Base-by-base conservation (phyloP, 169 alveolate species). In the Cardiosporidium cionae region DNA sequence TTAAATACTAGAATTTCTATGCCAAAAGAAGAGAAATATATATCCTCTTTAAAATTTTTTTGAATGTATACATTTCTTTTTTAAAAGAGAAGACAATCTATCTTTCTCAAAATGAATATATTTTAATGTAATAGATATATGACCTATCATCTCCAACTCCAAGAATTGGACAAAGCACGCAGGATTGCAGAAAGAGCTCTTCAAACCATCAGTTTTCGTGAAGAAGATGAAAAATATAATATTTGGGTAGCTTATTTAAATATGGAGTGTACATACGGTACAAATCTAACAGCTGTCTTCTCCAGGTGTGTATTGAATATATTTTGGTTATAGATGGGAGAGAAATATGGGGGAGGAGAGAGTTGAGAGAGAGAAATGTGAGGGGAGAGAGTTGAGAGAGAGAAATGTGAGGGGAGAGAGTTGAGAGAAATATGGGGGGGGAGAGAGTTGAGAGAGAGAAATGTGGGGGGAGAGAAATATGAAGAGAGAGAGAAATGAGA, bases 241-340 rank as follows among this genome's bases (percentile, higher is more conserved):
- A 72, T 82, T 6, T 86, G 91, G 91, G 77, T 86, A 34, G 91
- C 89, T 1, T 86, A 76, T 74, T 62, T 86, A 65, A 86, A 86
- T 68, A 32, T 82, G 83, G 91, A 86, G 65, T 80, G 85, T 71
- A 74, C 73, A 44, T 86, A 52, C 32, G 91, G 89, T 6, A 64
- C 67, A 22, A 68, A 67, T 7, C 52, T 70, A 33, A 53, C 65
- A 9, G 35, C 37, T 2, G 69, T 65, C 35, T 74, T 74, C 36
- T 65, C 28, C 44, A 7, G 80, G 78, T 71, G 7, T 16, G 7
- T 7, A 3, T 7, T 16, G 58, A 44, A n/a, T n/a, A n/a, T 64
- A 3, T 65, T 65, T 3, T 33, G 63, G 37, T 72, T 72, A 28
- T 23, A 67, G 35, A 65, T 70, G 9, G 79, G 72, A 2, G 54